phyloP scores from a whole-genome alignment of 176 grass and related monocot genomes.

The maize (Zea mays) region DNA sequence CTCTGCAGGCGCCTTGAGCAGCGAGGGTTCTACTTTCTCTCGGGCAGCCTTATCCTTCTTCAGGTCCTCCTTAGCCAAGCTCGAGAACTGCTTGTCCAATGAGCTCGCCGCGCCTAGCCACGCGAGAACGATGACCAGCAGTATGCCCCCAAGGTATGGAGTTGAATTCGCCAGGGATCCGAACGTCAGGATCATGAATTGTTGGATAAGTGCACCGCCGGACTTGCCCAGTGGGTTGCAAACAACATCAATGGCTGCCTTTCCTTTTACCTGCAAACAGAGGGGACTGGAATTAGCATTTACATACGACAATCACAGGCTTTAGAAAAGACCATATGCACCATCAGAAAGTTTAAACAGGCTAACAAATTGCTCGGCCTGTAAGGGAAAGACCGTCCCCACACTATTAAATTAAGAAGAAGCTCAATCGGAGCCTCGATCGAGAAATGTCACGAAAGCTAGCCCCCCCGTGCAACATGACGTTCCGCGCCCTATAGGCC shows the following conservation, averaged over 20 bases:
- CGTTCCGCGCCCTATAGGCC: too few species aligned
- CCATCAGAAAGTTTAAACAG: too few species aligned
- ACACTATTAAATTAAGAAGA: too few species aligned
- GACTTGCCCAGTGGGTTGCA: constrained; percentile 94
- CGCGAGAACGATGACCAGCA: constrained; percentile 70
- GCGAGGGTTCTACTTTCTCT: constrained; percentile 35
- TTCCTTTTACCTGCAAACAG: constrained; percentile 81
- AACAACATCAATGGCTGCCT: constrained; percentile 88
- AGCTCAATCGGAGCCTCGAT: too few species aligned
- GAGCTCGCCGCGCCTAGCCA: constrained; percentile 69
- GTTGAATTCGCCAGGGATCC: constrained; percentile 89
- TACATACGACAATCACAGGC: not conserved
- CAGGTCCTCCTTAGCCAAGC: constrained; percentile 69
- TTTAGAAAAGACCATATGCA: too few species aligned
- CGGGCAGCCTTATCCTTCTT: constrained; percentile 45
- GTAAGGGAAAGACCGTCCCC: too few species aligned
- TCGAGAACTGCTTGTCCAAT: constrained; percentile 78
- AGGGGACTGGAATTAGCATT: not conserved
- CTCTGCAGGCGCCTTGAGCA: constrained; percentile 28
- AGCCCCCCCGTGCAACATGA: too few species aligned
- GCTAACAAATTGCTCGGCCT: not conserved
- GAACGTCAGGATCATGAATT: constrained; percentile 82
- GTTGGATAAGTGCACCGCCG: constrained; percentile 76
- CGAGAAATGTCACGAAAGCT: too few species aligned
- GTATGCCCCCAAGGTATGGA: constrained; percentile 76